A percentile compares a stretch with the other conserved stretches of the same genome.
Conservation (phyloP, 257 asterid genomes). For the Phtheirospermum japonicum region DNA sequence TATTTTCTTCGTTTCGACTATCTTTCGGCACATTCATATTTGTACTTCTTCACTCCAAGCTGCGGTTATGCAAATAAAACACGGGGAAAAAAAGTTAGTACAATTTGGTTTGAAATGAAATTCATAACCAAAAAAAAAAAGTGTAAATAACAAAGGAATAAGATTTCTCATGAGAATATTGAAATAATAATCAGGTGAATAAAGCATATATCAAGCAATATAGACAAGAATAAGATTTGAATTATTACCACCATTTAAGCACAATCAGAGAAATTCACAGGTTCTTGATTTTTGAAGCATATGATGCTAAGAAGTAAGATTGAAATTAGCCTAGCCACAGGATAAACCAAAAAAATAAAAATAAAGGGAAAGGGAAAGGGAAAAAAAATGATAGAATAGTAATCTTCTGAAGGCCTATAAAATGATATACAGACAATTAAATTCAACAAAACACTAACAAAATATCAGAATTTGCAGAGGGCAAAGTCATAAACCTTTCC, state of each 20-base stretch:
- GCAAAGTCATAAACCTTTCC: background rate
- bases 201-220: background rate
- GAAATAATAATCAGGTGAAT: no score
- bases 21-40: conserved; percentile 30
- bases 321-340: background rate
- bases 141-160: no score
- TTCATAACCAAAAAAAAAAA: no score
- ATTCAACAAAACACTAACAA: no score
- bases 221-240: background rate
- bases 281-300: conserved; percentile 16
- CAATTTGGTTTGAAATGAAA: background rate
- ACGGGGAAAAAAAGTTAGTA: background rate
- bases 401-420: no score
- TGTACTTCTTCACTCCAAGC: background rate
- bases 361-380: background rate
- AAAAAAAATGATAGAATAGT: no score
- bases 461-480: background rate
- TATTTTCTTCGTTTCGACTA: conserved; percentile 29
- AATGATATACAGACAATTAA: background rate
- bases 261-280: background rate
- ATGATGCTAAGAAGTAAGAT: background rate
- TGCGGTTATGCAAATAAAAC: background rate
- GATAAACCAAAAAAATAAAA: background rate
- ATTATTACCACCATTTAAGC: background rate
- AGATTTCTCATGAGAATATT: no score